Base-by-base conservation (phyloP, 768 basidiomycete genomes). In the Trametes cingulata region DNA sequence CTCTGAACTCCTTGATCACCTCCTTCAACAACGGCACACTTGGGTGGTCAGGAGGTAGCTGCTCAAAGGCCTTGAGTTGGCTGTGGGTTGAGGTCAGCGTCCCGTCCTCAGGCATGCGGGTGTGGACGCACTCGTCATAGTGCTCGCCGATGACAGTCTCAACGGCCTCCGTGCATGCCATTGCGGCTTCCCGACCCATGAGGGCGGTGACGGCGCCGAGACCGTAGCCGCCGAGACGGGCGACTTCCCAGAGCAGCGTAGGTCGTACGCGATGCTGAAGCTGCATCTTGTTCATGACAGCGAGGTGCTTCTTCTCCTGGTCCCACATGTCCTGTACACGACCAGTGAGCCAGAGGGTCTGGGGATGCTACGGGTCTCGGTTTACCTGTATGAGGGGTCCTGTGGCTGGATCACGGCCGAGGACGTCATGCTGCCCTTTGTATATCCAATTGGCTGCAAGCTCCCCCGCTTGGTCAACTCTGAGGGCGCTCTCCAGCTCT, bases 101-200 rank as follows among this genome's bases (percentile, higher is more conserved):
- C 1, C 7, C 7, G 13, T 20, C 1, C 22, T 7, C 17, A 36
- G 12, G 20, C 2, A 15, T 12, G 27, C 25, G 19, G 9, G 56
- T 22, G 33, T 14, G n/a, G 13, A 82, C 92, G 70, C 71, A 96
- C 95, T 97, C 94, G 72, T 98, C 93, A 68, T 98, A 98, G 74
- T 98, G 95, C 73, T 98, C 95, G 40, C 95, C 95, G 52, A 98
- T 98, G 56, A 93, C 93, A 0, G 95, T 97, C 73, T 98, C 95
- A 19, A 98, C 95, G 0, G 95, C 95, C 73, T 98, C 95, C 0
- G 95, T 98, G 68, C 95, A 98, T 6, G 95, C 95, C 95, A 98
- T 98, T 0, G 95, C 94, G 13, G 95, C 93, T 66, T 97, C 90
- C 69, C 86, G 90, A 37, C 95, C 91, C 83, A 96, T 80, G 20